These are phyloP conservation scores for Endoconidiophora laricicola DNA, from an alignment of 2,329 filamentous ascomycete species.

Conservation along the genomic window DNA sequence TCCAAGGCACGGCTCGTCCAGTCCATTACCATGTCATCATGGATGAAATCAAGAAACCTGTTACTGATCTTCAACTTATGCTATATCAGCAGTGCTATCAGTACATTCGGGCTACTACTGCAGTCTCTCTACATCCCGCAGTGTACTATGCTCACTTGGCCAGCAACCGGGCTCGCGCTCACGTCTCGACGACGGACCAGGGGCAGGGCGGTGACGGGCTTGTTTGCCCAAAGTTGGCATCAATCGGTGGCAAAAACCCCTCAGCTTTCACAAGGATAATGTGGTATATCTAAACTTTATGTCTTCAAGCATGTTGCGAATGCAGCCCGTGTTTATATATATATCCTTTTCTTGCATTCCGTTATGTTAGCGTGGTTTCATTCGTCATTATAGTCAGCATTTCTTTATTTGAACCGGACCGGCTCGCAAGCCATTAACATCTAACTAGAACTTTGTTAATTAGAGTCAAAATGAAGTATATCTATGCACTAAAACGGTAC, in stretches of 20 bases:
- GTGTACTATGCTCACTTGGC: constrained; percentile 95
- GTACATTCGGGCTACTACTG: constrained; percentile 80
- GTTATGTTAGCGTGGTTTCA: too few relatives aligned
- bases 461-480: too few relatives aligned
- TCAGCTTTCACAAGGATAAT: constrained; percentile 19
- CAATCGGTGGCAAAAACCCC: constrained; percentile 4
- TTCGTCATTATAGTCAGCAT: too few relatives aligned
- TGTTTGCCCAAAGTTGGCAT: background rate
- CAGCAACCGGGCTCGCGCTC: constrained; percentile 59
- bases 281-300: constrained; percentile 26
- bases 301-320: background rate
- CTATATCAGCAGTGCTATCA: constrained; percentile 93
- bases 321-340: too few relatives aligned
- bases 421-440: too few relatives aligned
- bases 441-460: too few relatives aligned
- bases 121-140: constrained; percentile 74
- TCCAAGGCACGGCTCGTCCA: constrained; percentile 85
- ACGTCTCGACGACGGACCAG: constrained; percentile 35
- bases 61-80: constrained; percentile 64
- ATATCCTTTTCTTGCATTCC: too few relatives aligned
- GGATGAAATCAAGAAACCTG: constrained; percentile 56
- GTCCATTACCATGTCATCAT: constrained; percentile 82
- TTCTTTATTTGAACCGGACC: too few relatives aligned
- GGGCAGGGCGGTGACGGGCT: too few relatives aligned
- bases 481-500: too few relatives aligned